Evolutionary conservation across 306 rosid genomes (phyloP).

Genomic region (Hylodesmum podocarpum): DNA sequence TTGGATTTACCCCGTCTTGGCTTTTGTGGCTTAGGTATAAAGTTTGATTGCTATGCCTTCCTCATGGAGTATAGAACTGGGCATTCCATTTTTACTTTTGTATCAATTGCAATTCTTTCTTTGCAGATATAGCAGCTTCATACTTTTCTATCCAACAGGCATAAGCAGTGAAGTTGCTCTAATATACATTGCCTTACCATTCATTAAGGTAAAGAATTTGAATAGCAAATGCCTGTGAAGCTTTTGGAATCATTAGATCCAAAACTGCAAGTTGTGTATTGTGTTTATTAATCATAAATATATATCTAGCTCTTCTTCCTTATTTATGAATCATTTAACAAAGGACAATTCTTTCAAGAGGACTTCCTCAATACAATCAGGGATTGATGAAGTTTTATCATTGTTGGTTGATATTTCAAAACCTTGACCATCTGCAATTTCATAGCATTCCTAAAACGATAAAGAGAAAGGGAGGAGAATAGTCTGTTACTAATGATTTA

Average conservation of each 20-base stretch:
- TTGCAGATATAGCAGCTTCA: slow-evolving; percentile 77
- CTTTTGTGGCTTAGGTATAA: slow-evolving; percentile 83
- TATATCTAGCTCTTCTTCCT: slow-evolving; percentile 21
- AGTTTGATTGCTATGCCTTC: not conserved
- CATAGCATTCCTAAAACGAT: not conserved
- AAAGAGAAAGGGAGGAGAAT: slow-evolving; percentile 2
- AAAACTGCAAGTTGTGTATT: not conserved
- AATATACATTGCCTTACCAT: slow-evolving; percentile 58
- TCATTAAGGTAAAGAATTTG: slow-evolving; percentile 59
- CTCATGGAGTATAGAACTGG: not conserved
- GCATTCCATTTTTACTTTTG: not conserved
- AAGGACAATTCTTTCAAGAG: not conserved
- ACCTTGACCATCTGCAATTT: not conserved
- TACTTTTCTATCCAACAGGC: slow-evolving; percentile 64
- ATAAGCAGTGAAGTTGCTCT: slow-evolving; percentile 75
- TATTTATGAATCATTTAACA: not conserved
- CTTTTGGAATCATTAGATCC: not conserved
- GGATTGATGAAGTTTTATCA: not conserved
- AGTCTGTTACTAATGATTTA: not conserved
- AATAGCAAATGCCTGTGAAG: not conserved
- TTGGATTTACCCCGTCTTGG: slow-evolving; percentile 81
- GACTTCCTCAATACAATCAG: not conserved
- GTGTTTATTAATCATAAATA: slow-evolving; percentile 36
- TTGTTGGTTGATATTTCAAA: not conserved
- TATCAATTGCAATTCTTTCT: not conserved